Evolutionary conservation across 2,329 filamentous ascomycete genomes (phyloP).

Genomic region (Cordyceps farinosa): DNA sequence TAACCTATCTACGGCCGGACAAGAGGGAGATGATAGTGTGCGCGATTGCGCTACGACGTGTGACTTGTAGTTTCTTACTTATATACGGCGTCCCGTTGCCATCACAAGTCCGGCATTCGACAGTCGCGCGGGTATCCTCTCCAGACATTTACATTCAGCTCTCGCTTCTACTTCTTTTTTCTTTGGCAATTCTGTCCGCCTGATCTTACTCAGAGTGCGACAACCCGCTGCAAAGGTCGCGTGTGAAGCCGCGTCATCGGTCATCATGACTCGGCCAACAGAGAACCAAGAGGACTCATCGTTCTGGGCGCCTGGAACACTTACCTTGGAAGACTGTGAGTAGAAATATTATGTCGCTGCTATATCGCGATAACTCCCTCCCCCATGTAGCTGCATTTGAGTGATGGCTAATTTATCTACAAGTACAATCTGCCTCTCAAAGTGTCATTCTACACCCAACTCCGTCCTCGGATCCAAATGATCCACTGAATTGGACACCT

Average conservation of each 20-base stretch:
- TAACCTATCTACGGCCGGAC: not conserved
- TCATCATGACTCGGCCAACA: not conserved
- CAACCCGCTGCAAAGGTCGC: no score
- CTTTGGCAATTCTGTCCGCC: not conserved
- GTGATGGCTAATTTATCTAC: not conserved
- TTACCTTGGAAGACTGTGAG: slow-evolving; percentile 8
- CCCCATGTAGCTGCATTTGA: not conserved
- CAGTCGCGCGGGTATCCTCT: not conserved
- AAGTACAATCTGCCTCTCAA: slow-evolving; percentile 3
- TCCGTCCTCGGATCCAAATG: slow-evolving; percentile 37
- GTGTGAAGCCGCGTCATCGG: not conserved
- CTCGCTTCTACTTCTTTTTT: not conserved
- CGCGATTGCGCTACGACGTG: not conserved
- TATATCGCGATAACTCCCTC: not conserved
- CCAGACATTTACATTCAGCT: not conserved
- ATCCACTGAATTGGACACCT: slow-evolving; percentile 62
- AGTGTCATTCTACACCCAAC: slow-evolving; percentile 23
- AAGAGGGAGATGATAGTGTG: not conserved
- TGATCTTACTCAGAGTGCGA: not conserved
- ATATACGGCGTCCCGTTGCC: not conserved
- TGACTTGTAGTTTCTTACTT: not conserved
- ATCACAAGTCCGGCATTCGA: no score
- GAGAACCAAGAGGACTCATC: not conserved
- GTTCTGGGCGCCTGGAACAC: slow-evolving; percentile 1
- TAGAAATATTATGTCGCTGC: not conserved